Evolutionary conservation across 768 basidiomycete genomes (phyloP).

Genomic region (Phanerochaete carnosa): DNA sequence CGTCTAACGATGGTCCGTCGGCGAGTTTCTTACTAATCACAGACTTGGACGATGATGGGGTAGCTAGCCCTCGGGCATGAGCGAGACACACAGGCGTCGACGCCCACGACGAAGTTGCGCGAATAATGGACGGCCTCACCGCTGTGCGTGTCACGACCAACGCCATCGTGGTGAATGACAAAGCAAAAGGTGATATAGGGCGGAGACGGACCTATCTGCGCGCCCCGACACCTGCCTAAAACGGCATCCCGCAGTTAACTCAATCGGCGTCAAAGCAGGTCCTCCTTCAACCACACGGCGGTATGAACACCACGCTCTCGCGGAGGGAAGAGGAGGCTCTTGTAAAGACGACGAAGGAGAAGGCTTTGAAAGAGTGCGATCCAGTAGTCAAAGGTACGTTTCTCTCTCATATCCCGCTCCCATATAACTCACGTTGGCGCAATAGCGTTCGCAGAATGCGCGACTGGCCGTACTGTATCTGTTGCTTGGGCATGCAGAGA

Average conservation of each 20-base stretch:
- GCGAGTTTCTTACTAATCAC: constrained; percentile 52
- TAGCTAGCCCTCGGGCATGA: constrained; percentile 44
- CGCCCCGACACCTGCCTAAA: background rate
- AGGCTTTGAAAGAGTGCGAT: constrained; percentile 79
- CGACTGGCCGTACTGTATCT: constrained; percentile 74
- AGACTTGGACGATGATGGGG: constrained; percentile 40
- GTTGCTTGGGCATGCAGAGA: constrained; percentile 82
- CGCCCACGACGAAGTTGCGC: constrained; percentile 1
- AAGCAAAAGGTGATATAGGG: background rate
- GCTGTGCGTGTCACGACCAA: background rate
- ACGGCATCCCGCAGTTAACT: background rate
- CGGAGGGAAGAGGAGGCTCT: constrained; percentile 86
- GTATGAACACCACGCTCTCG: constrained; percentile 76
- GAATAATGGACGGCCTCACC: constrained; percentile 3
- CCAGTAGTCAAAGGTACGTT: constrained; percentile 64
- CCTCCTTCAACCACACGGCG: background rate
- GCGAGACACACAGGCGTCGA: background rate
- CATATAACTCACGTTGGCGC: background rate
- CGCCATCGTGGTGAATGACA: background rate
- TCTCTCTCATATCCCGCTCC: background rate
- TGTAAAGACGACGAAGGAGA: constrained; percentile 75
- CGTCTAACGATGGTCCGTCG: constrained; percentile 72
- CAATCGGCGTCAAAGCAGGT: background rate
- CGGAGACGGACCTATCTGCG: background rate
- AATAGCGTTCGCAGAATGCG: constrained; percentile 83